phyloP scores from a whole-genome alignment of 148 eudicot species.

The Linanthus parryae region DNA sequence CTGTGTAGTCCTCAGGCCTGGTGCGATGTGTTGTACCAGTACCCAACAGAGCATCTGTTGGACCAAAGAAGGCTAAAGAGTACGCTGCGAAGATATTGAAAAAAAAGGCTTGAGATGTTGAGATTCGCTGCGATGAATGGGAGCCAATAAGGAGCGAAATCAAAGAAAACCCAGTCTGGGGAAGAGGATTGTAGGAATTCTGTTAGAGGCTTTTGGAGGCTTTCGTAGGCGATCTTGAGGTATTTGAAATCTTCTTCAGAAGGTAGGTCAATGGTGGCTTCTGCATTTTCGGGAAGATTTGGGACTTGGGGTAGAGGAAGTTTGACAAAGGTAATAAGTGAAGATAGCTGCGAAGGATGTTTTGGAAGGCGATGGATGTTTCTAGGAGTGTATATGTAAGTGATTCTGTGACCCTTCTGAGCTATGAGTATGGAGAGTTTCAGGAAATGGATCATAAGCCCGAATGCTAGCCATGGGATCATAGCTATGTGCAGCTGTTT shows the following conservation, averaged over 20 bases:
- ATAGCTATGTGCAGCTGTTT: slow-evolving; percentile 2
- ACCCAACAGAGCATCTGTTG: not conserved
- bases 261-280: slow-evolving; percentile 3
- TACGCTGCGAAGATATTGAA: not conserved
- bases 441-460: slow-evolving; percentile 4
- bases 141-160: slow-evolving; percentile 4
- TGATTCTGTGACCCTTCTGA: slow-evolving; percentile 1
- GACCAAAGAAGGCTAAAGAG: not conserved
- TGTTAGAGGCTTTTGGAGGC: not conserved
- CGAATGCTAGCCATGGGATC: slow-evolving; percentile 2
- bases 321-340: not conserved
- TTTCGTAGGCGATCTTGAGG: slow-evolving; percentile 2
- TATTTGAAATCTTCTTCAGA: not conserved
- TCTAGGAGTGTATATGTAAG: slow-evolving; percentile 1
- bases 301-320: not conserved
- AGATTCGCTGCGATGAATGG: not conserved
- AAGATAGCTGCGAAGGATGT: not conserved
- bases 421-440: not conserved
- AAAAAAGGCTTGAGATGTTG: not conserved
- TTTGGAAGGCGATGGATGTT: slow-evolving; percentile 5
- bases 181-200: not conserved
- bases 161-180: slow-evolving; percentile 2
- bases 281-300: not conserved
- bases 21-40: not conserved
- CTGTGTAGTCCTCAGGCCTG: not conserved